Percentiles rank a stretch among this genome's conserved stretches.
Evolutionary conservation across 2,329 filamentous ascomycete genomes (phyloP).

Genomic region (Monilinia fructicola): DNA sequence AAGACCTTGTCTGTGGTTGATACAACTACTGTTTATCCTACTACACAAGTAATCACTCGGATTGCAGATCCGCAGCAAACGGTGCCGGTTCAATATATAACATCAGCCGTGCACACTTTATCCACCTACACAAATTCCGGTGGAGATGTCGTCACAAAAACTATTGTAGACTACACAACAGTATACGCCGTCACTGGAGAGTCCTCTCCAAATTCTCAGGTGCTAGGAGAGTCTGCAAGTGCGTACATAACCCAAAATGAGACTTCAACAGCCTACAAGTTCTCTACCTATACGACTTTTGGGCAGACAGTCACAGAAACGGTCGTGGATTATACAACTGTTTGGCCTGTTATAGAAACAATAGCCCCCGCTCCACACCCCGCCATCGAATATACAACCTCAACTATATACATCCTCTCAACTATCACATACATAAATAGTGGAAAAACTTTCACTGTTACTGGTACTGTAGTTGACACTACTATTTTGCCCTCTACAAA

Average conservation of each 20-base stretch:
- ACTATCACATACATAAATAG: neutral
- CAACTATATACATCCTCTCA: neutral
- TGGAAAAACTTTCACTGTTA: neutral
- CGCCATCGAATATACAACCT: slow-evolving; percentile 2
- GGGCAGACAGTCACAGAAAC: neutral
- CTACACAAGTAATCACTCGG: neutral
- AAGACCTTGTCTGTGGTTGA: neutral
- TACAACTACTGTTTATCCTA: neutral
- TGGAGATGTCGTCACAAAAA: slow-evolving; percentile 4
- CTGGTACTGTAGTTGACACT: slow-evolving; percentile 1
- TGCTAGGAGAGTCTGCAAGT: neutral
- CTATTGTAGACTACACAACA: slow-evolving; percentile 4
- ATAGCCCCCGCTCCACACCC: neutral
- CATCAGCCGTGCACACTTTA: neutral
- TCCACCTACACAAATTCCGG: neutral
- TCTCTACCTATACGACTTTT: neutral
- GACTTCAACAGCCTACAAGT: neutral
- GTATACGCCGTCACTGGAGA: neutral
- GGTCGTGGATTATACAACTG: slow-evolving; percentile 4
- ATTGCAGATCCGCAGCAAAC: neutral
- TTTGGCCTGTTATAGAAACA: neutral
- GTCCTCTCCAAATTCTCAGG: neutral
- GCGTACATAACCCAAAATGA: neutral
- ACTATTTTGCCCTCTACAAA: neutral
- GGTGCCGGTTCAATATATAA: neutral